Percentiles rank a stretch among this genome's conserved stretches.
Evolutionary conservation across 345 rosid genomes (phyloP).

Genomic region (Cardamine occulta): DNA sequence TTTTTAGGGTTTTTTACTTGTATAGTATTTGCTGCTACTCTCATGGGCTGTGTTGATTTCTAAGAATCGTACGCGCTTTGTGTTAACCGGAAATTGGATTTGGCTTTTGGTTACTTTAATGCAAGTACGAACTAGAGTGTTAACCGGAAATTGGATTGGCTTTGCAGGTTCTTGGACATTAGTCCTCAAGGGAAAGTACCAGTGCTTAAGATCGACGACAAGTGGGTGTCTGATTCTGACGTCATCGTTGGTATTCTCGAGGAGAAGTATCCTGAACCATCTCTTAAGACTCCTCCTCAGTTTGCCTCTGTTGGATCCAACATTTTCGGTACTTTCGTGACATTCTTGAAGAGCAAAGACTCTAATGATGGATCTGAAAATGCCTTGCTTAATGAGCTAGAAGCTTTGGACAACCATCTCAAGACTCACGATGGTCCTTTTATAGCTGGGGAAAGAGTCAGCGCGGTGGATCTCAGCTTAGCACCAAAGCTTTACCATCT

Average conservation of each 20-base stretch:
- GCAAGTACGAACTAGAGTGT: background rate
- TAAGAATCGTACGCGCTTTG: background rate
- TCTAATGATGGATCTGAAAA: slow-evolving; percentile 72
- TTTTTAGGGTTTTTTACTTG: background rate
- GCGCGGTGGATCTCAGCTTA: slow-evolving; percentile 81
- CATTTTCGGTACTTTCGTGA: slow-evolving; percentile 61
- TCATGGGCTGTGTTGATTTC: background rate
- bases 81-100: slow-evolving; percentile 24
- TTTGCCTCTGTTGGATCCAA: slow-evolving; percentile 77
- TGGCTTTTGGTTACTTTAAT: background rate
- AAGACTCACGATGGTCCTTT: slow-evolving; percentile 77
- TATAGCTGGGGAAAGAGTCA: slow-evolving; percentile 75
- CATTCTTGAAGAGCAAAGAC: slow-evolving; percentile 87
- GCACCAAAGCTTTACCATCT: slow-evolving; percentile 95
- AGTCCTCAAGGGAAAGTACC: slow-evolving; percentile 90
- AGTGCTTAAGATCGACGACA: slow-evolving; percentile 68
- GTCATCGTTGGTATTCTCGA: slow-evolving; percentile 76
- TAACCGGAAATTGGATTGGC: slow-evolving; percentile 19
- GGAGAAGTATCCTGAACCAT: slow-evolving; percentile 80
- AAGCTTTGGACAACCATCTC: slow-evolving; percentile 82
- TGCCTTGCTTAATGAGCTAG: slow-evolving; percentile 75
- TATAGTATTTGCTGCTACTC: background rate
- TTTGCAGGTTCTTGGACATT: slow-evolving; percentile 73
- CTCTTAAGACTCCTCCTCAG: slow-evolving; percentile 67
- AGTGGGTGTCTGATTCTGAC: slow-evolving; percentile 91